Base-by-base conservation (phyloP, 768 basidiomycete species). In the Dioszegia aurantiaca region DNA sequence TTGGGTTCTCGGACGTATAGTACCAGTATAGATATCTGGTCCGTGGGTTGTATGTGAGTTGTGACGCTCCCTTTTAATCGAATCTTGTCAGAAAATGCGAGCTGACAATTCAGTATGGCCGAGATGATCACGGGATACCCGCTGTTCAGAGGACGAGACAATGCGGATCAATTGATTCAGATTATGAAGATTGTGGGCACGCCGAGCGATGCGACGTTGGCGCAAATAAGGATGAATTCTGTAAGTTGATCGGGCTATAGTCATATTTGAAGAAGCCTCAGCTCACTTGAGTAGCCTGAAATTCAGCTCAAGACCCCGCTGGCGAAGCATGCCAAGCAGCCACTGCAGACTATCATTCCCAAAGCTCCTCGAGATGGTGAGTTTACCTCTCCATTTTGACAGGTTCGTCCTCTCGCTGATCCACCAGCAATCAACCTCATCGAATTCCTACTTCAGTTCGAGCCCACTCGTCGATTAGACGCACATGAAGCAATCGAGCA, bases 71-170 rank as follows among this genome's bases (percentile, higher is more conserved):
- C 23, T 19, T 1, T 33, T 21, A 10, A 9, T 8, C 26, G 21
- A 12, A 1, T 11, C 40, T 39, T 21, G 47, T 37, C 30, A 14
- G 24, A 46, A 4, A 33, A 23, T 12, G 40, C 8, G 36, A 30
- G 56, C 42, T 60, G 27, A 59, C 44, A 42, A 10, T 16, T 16
- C 61, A 78, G 76, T 73, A 95, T 99, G 75, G 94, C 95, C 19
- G 95, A 99, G 79, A 98, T 99, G 94, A 98, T 99, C 59, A 87
- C 89, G 19, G 95, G 95, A 1, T 87, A 92, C 4, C 95, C 95
- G 26, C 83, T 99, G 27, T 99, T 99, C 82, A 83, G 94, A 63
- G 95, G 95, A 21, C 81, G 94, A 62, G 95, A 98, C 76, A 97
- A 97, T 70, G 88, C 92, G 64, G 95, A 99, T 76, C 95, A 99